Base-by-base conservation (phyloP, 306 rosid species). In the Cyclanthera cordifolia region DNA sequence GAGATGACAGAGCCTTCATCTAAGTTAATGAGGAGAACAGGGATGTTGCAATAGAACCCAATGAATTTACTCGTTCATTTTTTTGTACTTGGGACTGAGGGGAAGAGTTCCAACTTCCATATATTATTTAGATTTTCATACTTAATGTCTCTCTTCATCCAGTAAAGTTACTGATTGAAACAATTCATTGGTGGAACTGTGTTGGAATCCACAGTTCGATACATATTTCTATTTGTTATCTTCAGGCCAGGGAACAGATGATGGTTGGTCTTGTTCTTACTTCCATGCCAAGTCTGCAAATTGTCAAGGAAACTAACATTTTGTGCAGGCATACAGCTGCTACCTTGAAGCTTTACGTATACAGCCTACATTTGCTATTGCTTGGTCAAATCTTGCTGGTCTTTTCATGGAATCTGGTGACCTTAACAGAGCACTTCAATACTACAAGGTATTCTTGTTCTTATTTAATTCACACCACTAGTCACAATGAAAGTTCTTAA, bases 351-450 rank as follows among this genome's bases (percentile, higher is more conserved):
- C 99, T 51, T 49, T 94, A 76, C 97, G 90, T 76, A 88, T 94
- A 69, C 99, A 90, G 75, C 99, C 99, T 12, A 79, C 88, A 54
- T 94, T 90, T 80, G 99, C 99, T 32, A 94, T 94, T 63, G 99
- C 97, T 39, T 94, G 99, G 99, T 94, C 99, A 67, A 94, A 94
- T 90, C 95, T 94, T 79, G 99, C 99, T 69, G 99, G 99, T 74
- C 86, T 94, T 71, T 88, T 88, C 76, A 94, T 94, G 99, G 99
- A 94, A 82, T 90, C 99, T 41, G 96, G 97, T 75, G 97, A 94
- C 82, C 85, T 86, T 75, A 90, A 94, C 75, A 81, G 96, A 84
- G 99, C 99, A 39, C 88, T 94, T 64, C 92, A 94, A 78, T 94
- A 94, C 75, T 94, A 94, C 47, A 94, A 94, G 97, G 99, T 82